phyloP scores from a whole-genome alignment of 495 filamentous ascomycete species.

The Opeltia flavorubescens region DNA sequence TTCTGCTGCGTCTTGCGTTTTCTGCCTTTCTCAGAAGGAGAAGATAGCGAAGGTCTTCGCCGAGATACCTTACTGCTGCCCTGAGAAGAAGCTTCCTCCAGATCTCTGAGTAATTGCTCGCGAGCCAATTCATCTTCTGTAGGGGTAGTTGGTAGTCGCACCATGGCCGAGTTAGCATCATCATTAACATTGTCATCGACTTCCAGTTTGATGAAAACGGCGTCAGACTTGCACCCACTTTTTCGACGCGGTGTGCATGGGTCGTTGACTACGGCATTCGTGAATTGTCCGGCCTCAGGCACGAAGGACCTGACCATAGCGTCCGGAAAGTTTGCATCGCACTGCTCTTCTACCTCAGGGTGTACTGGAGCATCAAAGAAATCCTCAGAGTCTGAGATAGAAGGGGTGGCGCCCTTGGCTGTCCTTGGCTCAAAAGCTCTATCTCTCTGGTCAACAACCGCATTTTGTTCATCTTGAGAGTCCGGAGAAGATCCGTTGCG shows the following conservation, averaged over 20 bases:
- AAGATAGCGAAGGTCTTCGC: background rate
- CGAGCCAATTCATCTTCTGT: conserved; percentile 11
- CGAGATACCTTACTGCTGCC: background rate
- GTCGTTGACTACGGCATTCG: background rate
- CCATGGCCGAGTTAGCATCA: conserved; percentile 2
- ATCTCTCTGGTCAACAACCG: too few species aligned
- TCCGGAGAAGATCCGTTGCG: too few species aligned
- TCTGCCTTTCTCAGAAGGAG: background rate
- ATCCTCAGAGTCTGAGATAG: background rate
- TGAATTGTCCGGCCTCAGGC: too few species aligned
- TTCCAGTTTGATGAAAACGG: background rate
- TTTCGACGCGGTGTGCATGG: background rate
- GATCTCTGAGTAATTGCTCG: conserved; percentile 13
- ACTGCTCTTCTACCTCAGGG: background rate
- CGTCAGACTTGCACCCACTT: background rate
- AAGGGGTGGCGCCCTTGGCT: too few species aligned
- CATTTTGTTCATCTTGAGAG: too few species aligned
- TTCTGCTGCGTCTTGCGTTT: conserved; percentile 8
- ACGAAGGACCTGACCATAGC: background rate
- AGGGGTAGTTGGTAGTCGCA: background rate
- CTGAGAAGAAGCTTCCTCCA: conserved; percentile 15
- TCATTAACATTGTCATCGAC: background rate
- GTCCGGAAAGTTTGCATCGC: background rate
- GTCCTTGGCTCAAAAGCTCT: too few species aligned
- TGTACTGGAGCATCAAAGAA: background rate